phyloP scores from a whole-genome alignment of 2,329 filamentous ascomycete genomes.

The Colletotrichum abscissum region DNA sequence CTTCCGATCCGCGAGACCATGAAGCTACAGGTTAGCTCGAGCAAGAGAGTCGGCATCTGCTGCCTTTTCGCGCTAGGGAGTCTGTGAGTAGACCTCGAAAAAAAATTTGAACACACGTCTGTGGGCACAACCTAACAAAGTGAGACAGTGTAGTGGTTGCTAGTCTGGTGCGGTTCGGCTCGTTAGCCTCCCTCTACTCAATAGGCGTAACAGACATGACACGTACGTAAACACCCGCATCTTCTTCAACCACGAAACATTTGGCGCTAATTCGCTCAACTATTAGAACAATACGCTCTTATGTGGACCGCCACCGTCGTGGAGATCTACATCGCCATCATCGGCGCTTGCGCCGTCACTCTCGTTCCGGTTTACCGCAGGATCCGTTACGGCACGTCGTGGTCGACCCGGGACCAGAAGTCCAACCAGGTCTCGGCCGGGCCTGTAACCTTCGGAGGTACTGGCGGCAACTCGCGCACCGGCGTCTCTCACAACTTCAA shows the following conservation, averaged over 20 bases:
- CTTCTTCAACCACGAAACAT: background rate
- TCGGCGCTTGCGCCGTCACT: slow-evolving; percentile 19
- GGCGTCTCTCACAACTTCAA: slow-evolving; percentile 13
- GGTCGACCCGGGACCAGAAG: slow-evolving; percentile 13
- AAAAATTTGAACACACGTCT: background rate
- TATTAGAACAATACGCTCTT: slow-evolving; percentile 19
- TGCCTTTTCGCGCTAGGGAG: slow-evolving; percentile 16
- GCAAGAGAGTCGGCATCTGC: slow-evolving; percentile 15
- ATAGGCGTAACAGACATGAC: slow-evolving; percentile 19
- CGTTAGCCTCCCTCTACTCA: slow-evolving; percentile 15
- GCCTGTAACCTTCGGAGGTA: background rate
- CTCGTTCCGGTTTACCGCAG: slow-evolving; percentile 19
- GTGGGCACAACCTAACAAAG: background rate
- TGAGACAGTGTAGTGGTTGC: slow-evolving; percentile 13
- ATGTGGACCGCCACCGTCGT: slow-evolving; percentile 27
- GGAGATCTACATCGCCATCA: slow-evolving; percentile 21
- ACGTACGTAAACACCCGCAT: background rate
- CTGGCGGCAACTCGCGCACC: background rate
- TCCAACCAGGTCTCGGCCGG: slow-evolving; percentile 13
- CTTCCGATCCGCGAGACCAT: slow-evolving; percentile 20
- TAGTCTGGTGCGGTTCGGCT: slow-evolving; percentile 19
- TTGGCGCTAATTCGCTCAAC: background rate
- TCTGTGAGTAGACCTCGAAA: background rate
- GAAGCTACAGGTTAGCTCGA: slow-evolving; percentile 27
- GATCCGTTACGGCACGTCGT: slow-evolving; percentile 21